These are phyloP conservation scores for Podila clonocystis DNA, from an alignment of 192 early-diverging fungal species.

Conservation along the genomic window DNA sequence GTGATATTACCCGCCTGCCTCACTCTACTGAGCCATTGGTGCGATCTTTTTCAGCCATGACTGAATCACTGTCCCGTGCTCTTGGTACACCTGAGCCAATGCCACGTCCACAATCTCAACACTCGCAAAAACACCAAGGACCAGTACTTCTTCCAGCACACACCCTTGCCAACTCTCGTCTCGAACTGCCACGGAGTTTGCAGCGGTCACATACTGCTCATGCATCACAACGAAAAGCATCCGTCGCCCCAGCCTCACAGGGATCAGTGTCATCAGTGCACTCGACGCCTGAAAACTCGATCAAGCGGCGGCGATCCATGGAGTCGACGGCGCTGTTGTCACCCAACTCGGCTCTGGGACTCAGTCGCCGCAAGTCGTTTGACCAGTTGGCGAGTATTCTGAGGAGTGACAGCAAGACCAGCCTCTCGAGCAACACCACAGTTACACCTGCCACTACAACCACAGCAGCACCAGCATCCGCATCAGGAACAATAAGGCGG, in stretches of 20 bases:
- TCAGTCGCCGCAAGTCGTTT: conserved; percentile 42
- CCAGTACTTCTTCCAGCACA: conserved; percentile 4
- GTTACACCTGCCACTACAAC: not conserved
- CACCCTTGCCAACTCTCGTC: not conserved
- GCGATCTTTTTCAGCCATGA: conserved; percentile 24
- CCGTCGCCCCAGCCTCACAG: not conserved
- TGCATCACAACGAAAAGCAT: not conserved
- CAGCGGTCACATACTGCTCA: conserved; percentile 38
- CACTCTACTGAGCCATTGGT: conserved; percentile 45
- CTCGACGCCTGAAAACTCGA: not conserved
- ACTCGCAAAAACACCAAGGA: not conserved
- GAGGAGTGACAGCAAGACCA: conserved; percentile 4
- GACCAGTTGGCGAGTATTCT: conserved; percentile 15
- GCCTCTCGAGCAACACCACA: not conserved
- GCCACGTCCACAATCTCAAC: not conserved
- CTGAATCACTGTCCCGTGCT: not conserved
- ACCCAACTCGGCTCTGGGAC: conserved; percentile 4
- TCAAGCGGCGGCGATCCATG: conserved; percentile 40
- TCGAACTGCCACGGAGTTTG: conserved; percentile 8
- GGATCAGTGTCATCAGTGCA: not conserved
- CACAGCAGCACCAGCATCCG: not conserved
- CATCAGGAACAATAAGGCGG: conserved; percentile 1
- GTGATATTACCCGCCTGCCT: conserved; percentile 33
- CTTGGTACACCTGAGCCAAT: conserved; percentile 20
- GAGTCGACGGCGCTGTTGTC: conserved; percentile 32